Evolutionary conservation across 2,329 filamentous ascomycete genomes (phyloP), one percentile per base, ranked within the genome.

Genomic region (Fusarium sp.): DNA sequence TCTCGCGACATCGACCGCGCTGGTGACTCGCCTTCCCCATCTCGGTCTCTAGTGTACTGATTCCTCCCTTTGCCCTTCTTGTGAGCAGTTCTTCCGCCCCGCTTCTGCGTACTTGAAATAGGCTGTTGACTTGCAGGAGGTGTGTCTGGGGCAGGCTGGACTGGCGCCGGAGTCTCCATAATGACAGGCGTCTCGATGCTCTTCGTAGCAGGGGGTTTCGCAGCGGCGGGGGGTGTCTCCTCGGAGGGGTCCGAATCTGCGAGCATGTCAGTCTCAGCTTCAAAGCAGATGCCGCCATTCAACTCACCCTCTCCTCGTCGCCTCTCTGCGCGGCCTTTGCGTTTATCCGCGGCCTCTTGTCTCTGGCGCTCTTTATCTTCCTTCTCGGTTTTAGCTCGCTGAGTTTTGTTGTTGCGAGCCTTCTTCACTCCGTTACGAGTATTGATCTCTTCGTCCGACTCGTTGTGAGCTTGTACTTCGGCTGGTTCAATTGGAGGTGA

Each of bases 261-360:
- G 14, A 13, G 13, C 18, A 26, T 41, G 59, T 77, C 63, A 75
- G 67, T 44, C 34, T 46, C 18, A 23, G 26, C 16, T 34, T 26
- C 50, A 30, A 21, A 26, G 21, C 18, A 28, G 16, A 26, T 10
- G 16, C 13, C 18, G 18, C 58, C 45, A 6, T 28, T 51, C 25
- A 12, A 37, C 82, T 75, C 84, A 94, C 93, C 93, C 76, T 97
- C 94, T 70, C 86, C 90, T 78, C 93, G 90, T 73, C 94, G 88
- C 67, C 93, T 88, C 71, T 96, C 94, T 43, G 92, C 90, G 58
- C 93, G 88, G 52, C 91, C 92, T 83, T 95, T 96, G 65, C 94
- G 88, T 78, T 94, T 92, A 72, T 86, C 93, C 25, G 90, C 89
- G 34, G 91, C 90, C 76, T 97, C 94, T 30, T 88, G 86, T 58